phyloP scores from a whole-genome alignment of 2,329 filamentous ascomycete genomes.

The Pseudofabraea citricarpa region DNA sequence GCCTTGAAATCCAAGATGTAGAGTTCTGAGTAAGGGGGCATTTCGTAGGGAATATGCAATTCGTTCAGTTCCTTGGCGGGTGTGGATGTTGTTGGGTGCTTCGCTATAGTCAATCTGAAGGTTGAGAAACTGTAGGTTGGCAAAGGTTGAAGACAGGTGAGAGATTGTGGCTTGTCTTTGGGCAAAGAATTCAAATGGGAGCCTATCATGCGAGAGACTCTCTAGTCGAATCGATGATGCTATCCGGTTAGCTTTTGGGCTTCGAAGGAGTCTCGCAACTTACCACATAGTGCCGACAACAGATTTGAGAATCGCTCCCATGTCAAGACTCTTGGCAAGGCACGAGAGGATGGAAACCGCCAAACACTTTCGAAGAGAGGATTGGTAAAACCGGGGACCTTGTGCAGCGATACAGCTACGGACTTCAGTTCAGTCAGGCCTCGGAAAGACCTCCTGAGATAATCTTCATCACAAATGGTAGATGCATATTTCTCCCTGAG shows the following conservation, averaged over 20 bases:
- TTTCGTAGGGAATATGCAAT: conserved; percentile 12
- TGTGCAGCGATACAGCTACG: conserved; percentile 16
- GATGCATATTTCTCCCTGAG: conserved; percentile 21
- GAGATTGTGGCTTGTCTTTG: conserved; percentile 11
- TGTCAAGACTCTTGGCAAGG: conserved; percentile 15
- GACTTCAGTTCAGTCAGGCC: conserved; percentile 15
- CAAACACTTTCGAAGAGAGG: conserved; percentile 18
- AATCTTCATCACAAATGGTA: conserved; percentile 12
- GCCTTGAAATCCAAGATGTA: conserved; percentile 14
- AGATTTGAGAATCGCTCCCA: conserved; percentile 18
- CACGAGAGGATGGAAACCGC: conserved; percentile 19
- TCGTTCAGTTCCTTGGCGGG: conserved; percentile 10
- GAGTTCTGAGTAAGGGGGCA: conserved; percentile 10
- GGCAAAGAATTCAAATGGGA: conserved; percentile 25
- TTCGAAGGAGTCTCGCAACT: too few relatives aligned
- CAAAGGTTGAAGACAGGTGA: conserved; percentile 12
- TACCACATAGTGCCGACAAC: conserved; percentile 8
- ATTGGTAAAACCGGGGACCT: conserved; percentile 14
- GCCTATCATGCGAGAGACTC: conserved; percentile 19
- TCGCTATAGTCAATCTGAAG: conserved; percentile 18
- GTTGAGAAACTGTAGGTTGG: conserved; percentile 11
- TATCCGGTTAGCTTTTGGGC: not conserved
- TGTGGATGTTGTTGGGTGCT: conserved; percentile 12
- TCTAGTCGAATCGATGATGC: conserved; percentile 7
- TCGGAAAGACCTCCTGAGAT: conserved; percentile 13